Evolutionary conservation across 495 filamentous ascomycete genomes (phyloP).

Genomic region (Cercophora sp.): DNA sequence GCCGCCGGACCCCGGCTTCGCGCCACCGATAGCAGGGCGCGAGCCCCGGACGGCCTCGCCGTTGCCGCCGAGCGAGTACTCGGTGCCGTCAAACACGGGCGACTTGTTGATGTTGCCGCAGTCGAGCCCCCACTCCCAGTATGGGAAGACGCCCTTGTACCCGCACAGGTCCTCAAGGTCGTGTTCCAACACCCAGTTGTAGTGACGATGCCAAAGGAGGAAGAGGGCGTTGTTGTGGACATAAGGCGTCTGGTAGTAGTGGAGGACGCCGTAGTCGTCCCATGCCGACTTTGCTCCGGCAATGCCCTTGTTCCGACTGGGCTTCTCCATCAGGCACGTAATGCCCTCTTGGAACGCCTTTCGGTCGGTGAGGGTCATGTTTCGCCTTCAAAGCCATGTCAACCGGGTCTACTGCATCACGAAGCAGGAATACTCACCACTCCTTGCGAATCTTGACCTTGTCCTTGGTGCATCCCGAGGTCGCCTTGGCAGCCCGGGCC

Average conservation of each 20-base stretch:
- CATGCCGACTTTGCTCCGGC: constrained; percentile 30
- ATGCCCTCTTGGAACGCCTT: constrained; percentile 33
- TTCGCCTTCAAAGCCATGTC: constrained; percentile 40
- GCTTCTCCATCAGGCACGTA: constrained; percentile 36
- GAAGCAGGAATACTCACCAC: constrained; percentile 36
- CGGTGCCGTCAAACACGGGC: constrained; percentile 40
- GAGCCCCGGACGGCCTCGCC: constrained; percentile 27
- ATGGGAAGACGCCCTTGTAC: constrained; percentile 35
- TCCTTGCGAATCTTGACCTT: constrained; percentile 42
- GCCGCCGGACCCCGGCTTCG: constrained; percentile 33
- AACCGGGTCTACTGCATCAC: no score
- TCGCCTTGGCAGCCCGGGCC: constrained; percentile 27
- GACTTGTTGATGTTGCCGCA: constrained; percentile 34
- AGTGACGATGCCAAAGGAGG: constrained; percentile 41
- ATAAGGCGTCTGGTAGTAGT: constrained; percentile 23
- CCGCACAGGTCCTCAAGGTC: constrained; percentile 34
- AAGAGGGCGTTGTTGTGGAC: constrained; percentile 38
- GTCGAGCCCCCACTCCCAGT: constrained; percentile 45
- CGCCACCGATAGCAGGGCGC: constrained; percentile 15
- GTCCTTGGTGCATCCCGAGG: constrained; percentile 39
- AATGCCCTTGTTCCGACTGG: constrained; percentile 27
- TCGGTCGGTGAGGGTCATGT: constrained; percentile 36
- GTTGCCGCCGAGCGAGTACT: constrained; percentile 55
- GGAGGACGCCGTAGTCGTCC: constrained; percentile 28
- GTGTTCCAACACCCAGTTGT: constrained; percentile 39